Evolutionary conservation across 2,329 filamentous ascomycete species (phyloP).

Genomic region (Verticillium dahliae): DNA sequence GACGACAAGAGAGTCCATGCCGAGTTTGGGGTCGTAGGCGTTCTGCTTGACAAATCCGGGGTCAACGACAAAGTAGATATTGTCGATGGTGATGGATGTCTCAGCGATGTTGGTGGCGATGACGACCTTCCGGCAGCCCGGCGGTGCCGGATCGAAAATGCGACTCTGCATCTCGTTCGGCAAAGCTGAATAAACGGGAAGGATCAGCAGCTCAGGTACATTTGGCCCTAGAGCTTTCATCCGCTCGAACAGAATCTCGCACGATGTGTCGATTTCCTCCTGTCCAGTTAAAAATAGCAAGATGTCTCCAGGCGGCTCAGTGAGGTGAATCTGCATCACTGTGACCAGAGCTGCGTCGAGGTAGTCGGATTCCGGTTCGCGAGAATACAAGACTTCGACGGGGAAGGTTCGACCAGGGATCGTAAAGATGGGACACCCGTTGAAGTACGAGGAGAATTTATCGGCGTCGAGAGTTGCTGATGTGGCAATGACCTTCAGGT

Average conservation of each 20-base stretch:
- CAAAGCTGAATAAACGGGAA: conserved; percentile 93
- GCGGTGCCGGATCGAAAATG: conserved; percentile 89
- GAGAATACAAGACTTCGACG: conserved; percentile 91
- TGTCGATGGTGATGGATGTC: conserved; percentile 95
- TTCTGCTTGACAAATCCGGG: conserved; percentile 98
- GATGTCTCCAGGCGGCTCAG: conserved; percentile 87
- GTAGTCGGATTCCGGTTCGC: conserved; percentile 93
- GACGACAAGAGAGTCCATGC: conserved; percentile 94
- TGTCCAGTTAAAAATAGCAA: conserved; percentile 95
- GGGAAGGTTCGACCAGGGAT: conserved; percentile 94
- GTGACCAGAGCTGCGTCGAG: conserved; percentile 90
- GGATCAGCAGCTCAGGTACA: conserved; percentile 84
- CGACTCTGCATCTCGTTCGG: conserved; percentile 89
- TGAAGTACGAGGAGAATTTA: conserved; percentile 95
- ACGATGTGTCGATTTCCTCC: conserved; percentile 94
- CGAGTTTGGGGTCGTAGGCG: conserved; percentile 91
- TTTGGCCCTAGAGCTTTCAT: conserved; percentile 92
- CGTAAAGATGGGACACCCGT: conserved; percentile 91
- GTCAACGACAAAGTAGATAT: conserved; percentile 95
- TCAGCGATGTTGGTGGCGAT: conserved; percentile 98
- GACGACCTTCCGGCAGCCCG: conserved; percentile 84
- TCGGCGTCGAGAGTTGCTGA: conserved; percentile 95
- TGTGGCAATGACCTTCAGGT: conserved; percentile 93
- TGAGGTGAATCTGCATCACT: conserved; percentile 96
- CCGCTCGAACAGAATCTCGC: conserved; percentile 85